Conservation (phyloP, 2,329 filamentous ascomycete species). For the Pseudohalonectria lignicola region DNA sequence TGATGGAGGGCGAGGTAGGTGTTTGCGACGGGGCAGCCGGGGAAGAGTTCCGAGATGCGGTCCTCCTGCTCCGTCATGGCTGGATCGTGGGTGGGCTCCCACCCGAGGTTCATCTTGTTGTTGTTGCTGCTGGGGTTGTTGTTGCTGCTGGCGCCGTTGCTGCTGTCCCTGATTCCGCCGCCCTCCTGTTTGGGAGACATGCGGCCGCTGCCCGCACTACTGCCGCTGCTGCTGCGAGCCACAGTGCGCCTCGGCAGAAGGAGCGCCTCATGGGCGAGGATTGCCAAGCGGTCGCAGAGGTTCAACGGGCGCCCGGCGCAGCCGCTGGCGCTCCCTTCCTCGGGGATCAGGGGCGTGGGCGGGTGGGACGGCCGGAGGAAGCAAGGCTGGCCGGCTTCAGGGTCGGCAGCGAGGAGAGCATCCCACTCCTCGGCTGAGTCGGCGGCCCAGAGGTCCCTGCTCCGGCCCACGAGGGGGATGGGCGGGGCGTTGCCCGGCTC, state of each 20-base stretch:
- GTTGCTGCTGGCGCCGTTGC: conserved; percentile 5
- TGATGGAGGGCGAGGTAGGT: conserved; percentile 46
- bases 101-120: too few species aligned
- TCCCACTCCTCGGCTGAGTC: conserved; percentile 34
- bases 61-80: conserved; percentile 4
- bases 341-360: conserved; percentile 15
- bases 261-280: conserved; percentile 27
- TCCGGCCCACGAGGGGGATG: conserved; percentile 35
- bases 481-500: conserved; percentile 20
- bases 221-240: too few species aligned
- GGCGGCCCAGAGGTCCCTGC: conserved; percentile 37
- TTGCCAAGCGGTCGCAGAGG: conserved; percentile 25
- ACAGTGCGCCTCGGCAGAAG: conserved; percentile 22
- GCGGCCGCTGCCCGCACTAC: too few species aligned
- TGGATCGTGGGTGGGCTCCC: conserved; percentile 11
- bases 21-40: conserved; percentile 31
- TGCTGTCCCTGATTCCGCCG: too few species aligned
- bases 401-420: conserved; percentile 14
- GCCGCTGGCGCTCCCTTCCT: background rate
- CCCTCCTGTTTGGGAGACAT: too few species aligned
- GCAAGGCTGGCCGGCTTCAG: conserved; percentile 15
- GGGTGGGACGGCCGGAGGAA: conserved; percentile 19
- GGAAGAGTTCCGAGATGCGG: conserved; percentile 25
- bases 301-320: conserved; percentile 15
- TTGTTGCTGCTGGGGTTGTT: too few species aligned